Percentiles rank a stretch among this genome's conserved stretches.
Conservation (phyloP, 2,329 filamentous ascomycete genomes). For the Coniochaeta ligniaria region DNA sequence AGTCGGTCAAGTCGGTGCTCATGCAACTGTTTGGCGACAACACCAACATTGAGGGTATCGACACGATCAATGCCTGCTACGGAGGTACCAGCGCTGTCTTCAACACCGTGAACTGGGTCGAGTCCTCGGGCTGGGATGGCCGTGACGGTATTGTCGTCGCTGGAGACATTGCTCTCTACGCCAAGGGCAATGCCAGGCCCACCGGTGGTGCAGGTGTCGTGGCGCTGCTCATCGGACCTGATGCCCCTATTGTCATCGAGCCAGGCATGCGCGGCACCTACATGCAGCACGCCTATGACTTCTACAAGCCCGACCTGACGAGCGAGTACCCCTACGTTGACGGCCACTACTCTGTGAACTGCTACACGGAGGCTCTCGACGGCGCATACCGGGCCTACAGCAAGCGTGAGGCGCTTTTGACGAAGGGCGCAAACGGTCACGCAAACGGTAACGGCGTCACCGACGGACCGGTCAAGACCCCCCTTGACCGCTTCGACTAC, state of each 20-base stretch:
- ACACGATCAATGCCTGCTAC: constrained; percentile 81
- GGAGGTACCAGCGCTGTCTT: constrained; percentile 79
- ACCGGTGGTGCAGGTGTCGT: constrained; percentile 76
- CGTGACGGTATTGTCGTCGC: constrained; percentile 73
- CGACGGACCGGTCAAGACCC: constrained; percentile 43
- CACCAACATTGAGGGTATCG: constrained; percentile 76
- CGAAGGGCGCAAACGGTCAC: constrained; percentile 37
- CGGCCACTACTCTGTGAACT: constrained; percentile 74
- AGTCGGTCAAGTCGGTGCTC: constrained; percentile 81
- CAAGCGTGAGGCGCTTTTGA: constrained; percentile 59
- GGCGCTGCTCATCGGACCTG: constrained; percentile 70
- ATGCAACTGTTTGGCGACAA: constrained; percentile 84
- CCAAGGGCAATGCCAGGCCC: constrained; percentile 74
- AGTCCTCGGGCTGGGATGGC: constrained; percentile 82
- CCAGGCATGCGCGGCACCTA: constrained; percentile 73
- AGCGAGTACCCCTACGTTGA: constrained; percentile 85
- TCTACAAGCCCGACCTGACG: constrained; percentile 84
- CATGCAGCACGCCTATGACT: constrained; percentile 81
- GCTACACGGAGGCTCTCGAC: constrained; percentile 76
- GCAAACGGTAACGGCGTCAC: constrained; percentile 26
- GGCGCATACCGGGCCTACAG: constrained; percentile 75
- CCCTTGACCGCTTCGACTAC: constrained; percentile 77
- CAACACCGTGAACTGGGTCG: constrained; percentile 79
- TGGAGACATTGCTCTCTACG: constrained; percentile 79
- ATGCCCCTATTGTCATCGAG: constrained; percentile 71